A percentile compares a stretch with the other conserved stretches of the same genome.
Evolutionary conservation across 2,329 filamentous ascomycete species (phyloP).

Genomic region (Stylonectria norvegica): DNA sequence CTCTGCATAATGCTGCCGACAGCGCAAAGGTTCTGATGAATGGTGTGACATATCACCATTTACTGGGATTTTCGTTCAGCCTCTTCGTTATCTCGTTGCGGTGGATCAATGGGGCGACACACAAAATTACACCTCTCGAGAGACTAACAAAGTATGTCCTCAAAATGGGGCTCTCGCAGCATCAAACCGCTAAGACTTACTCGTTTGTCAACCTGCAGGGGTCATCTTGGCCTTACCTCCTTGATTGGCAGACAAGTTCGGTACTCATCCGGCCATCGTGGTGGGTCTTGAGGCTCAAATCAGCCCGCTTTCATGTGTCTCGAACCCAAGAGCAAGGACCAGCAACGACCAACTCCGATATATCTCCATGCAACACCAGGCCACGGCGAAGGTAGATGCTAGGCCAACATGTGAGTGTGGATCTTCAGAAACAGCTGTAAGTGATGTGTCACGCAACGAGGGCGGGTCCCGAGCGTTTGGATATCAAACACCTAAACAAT

Average conservation of each 20-base stretch:
- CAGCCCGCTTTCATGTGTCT: conserved; percentile 8
- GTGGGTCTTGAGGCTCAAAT: conserved; percentile 10
- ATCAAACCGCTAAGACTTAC: background rate
- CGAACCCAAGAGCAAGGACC: conserved; percentile 6
- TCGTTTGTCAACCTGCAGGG: too few relatives aligned
- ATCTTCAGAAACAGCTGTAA: conserved; percentile 12
- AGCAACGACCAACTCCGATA: conserved; percentile 15
- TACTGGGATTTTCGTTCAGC: too few relatives aligned
- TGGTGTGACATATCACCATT: too few relatives aligned
- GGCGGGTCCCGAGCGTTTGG: conserved; percentile 8
- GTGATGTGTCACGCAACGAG: conserved; percentile 14
- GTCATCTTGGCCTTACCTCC: too few relatives aligned
- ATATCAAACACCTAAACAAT: conserved; percentile 11
- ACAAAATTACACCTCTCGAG: too few relatives aligned
- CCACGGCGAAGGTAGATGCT: conserved; percentile 3
- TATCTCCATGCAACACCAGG: conserved; percentile 20
- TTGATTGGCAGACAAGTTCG: conserved; percentile 9
- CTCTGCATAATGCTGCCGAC: too few relatives aligned
- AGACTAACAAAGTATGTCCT: too few relatives aligned
- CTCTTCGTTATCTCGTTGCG: too few relatives aligned
- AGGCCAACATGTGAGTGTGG: conserved; percentile 16
- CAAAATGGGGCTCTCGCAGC: background rate
- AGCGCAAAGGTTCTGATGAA: too few relatives aligned
- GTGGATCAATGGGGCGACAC: too few relatives aligned
- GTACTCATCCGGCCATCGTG: conserved; percentile 6